These are phyloP conservation scores for Phialocephala subalpina DNA, from an alignment of 2,329 filamentous ascomycete genomes.

Conservation along the genomic window DNA sequence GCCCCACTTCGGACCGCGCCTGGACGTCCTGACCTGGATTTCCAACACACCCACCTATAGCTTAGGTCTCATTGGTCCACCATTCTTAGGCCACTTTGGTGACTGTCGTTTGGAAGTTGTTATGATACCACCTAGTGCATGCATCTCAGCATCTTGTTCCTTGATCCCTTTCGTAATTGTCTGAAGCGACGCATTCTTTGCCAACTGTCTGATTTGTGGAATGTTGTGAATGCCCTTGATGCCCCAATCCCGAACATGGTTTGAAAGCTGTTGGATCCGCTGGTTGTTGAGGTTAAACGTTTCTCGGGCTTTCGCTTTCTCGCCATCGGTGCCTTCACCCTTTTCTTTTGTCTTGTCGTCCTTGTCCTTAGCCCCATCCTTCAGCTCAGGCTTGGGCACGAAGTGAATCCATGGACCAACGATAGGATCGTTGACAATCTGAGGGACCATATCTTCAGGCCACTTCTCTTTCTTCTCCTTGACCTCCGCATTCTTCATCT, in stretches of 20 bases:
- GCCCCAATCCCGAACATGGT: background rate
- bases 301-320: background rate
- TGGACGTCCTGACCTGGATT: no score
- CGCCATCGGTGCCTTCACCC: background rate
- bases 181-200: background rate
- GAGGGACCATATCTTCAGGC: background rate
- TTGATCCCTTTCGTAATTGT: background rate
- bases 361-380: background rate
- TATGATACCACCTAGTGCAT: background rate
- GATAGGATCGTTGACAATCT: background rate
- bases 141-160: background rate
- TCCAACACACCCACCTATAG: background rate
- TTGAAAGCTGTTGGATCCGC: background rate
- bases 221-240: background rate
- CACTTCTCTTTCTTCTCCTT: conserved; percentile 1
- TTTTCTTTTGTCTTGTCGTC: background rate
- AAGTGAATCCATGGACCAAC: background rate
- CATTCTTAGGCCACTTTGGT: conserved; percentile 3
- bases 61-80: background rate
- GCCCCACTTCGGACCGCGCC: background rate
- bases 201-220: background rate
- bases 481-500: background rate
- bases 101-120: background rate
- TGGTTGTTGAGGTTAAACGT: background rate
- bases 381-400: background rate